These are phyloP conservation scores for Nidularia sp. DNA, from an alignment of 768 basidiomycete genomes.

Conservation along the genomic window DNA sequence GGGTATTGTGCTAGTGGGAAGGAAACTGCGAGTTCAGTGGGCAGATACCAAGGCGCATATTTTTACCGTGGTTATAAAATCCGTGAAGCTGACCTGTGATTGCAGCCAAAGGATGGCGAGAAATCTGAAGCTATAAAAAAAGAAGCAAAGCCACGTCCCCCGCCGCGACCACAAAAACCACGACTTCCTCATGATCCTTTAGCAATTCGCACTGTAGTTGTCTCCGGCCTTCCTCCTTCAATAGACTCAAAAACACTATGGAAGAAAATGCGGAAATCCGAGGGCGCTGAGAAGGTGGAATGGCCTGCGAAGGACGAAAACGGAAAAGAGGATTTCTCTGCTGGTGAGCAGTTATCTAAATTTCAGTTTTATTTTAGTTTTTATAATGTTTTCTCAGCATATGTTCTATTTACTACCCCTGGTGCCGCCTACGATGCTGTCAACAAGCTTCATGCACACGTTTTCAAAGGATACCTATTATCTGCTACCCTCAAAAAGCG, in stretches of 20 bases:
- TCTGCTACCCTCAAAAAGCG: constrained; percentile 87
- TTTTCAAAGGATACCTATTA: constrained; percentile 86
- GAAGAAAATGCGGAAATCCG: constrained; percentile 83
- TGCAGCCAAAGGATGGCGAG: constrained; percentile 19
- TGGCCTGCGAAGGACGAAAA: constrained; percentile 55
- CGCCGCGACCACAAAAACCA: constrained; percentile 24
- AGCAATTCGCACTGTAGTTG: constrained; percentile 78
- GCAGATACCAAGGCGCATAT: constrained; percentile 69
- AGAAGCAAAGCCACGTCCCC: constrained; percentile 34
- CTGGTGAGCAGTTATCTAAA: constrained; percentile 32
- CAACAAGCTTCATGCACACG: constrained; percentile 83
- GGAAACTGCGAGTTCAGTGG: constrained; percentile 75
- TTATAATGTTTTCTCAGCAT: constrained; percentile 38
- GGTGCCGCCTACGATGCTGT: constrained; percentile 67
- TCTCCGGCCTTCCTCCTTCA: constrained; percentile 65
- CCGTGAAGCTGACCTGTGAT: constrained; percentile 1
- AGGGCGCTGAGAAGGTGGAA: constrained; percentile 72
- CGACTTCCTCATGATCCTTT: constrained; percentile 57
- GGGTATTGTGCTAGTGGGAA: constrained; percentile 60
- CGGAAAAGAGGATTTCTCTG: constrained; percentile 41
- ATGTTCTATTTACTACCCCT: constrained; percentile 70
- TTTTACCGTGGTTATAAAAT: background rate
- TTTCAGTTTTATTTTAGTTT: background rate
- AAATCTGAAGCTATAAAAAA: constrained; percentile 21
- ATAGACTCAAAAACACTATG: constrained; percentile 67